A percentile compares a stretch with the other conserved stretches of the same genome.
Conservation (phyloP, 306 rosid genomes). For the Acacia acuminata region DNA sequence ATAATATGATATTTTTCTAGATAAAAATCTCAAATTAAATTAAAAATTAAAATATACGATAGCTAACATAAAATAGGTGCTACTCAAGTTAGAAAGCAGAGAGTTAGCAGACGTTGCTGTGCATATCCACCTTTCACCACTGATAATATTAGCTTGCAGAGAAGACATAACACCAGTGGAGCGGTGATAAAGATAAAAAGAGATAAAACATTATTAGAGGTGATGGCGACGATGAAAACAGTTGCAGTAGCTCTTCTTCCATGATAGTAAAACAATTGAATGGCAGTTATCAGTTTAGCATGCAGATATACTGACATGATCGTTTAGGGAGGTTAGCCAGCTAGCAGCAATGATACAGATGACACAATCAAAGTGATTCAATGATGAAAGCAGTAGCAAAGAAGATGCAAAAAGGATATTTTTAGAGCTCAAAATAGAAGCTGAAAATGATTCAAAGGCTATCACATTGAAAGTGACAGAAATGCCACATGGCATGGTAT, state of each 20-base stretch:
- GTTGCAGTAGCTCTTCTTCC: not conserved
- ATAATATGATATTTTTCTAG: no score
- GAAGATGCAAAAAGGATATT: no score
- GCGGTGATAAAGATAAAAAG: not conserved
- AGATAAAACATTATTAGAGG: constrained; percentile 13
- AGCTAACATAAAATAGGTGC: not conserved
- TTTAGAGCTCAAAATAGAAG: no score
- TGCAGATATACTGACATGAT: not conserved
- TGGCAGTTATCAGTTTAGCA: not conserved
- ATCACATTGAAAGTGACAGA: no score
- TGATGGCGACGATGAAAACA: constrained; percentile 9
- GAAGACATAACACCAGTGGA: not conserved
- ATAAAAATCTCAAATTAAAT: not conserved
- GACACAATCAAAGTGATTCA: no score
- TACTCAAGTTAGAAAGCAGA: constrained; percentile 6
- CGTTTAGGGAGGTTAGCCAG: constrained; percentile 1
- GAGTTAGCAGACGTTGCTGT: constrained; percentile 1
- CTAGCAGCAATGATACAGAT: not conserved
- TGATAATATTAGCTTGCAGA: constrained; percentile 6
- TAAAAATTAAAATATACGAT: not conserved
- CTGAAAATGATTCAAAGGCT: no score
- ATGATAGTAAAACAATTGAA: not conserved
- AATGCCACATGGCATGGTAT: no score
- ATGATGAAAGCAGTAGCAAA: no score
- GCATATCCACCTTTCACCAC: constrained; percentile 11